Base-by-base conservation (phyloP, 345 rosid species). In the Salix udensis region DNA sequence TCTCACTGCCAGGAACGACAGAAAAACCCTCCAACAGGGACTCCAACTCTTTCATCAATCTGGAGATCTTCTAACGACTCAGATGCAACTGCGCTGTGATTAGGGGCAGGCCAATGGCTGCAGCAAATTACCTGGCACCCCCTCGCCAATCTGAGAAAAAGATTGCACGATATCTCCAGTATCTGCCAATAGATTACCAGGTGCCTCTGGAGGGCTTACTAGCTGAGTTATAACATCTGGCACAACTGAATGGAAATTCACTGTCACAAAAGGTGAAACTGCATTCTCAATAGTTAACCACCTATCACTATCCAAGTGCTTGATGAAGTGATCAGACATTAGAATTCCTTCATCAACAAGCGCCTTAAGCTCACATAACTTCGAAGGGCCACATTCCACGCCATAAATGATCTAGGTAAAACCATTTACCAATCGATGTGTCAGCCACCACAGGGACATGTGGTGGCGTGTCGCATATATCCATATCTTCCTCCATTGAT, bases 401-500 rank as follows among this genome's bases (percentile, higher is more conserved):
- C 99, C 99, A 86, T n/a, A 81, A 84, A 77, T 84, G 79, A 87
- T 96, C 99, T 55, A 96, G 96, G 89, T 96, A 96, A 88, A 91
- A 85, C 99, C 99, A 96, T 84, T 88, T 94, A 71, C 97, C 98
- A 36, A 86, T 67, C 2, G 87, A 85, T 34, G 89, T 84, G 81
- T 92, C 97, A 58, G 87, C 80, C 67, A 82, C 84, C 48, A 82
- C 39, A 37, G 96, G 88, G 74, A 68, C 86, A 88, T 96, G 97
- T 72, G 99, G 99, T 42, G 99, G 97, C 1, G 97, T 92, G 80
- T 96, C 94, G 79, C 96, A 88, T 73, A 96, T 96, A 83, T 96
- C 99, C 99, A 96, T 96, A 85, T 96, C 99, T 86, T 94, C 99
- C 90, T 96, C 99, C 99, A 96, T 96, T 39, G 99, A 96, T 28